phyloP scores from a whole-genome alignment of 495 filamentous ascomycete species.

The Viridothelium virens region DNA sequence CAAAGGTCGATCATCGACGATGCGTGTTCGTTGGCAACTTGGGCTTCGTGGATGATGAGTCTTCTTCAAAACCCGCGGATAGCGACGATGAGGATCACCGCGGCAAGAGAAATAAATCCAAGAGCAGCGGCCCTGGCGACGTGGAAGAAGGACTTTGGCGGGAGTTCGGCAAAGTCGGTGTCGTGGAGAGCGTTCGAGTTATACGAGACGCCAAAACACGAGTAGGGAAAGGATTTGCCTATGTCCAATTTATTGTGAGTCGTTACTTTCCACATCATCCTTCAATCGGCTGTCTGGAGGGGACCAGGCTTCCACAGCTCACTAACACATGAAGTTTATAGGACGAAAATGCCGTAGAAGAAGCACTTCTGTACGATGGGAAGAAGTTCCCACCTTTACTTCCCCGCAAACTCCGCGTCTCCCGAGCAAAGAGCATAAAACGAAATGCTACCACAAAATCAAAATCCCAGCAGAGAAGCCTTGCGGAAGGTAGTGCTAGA shows the following conservation, averaged over 20 bases:
- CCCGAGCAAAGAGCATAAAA: slow-evolving; percentile 67
- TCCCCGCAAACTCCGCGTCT: slow-evolving; percentile 78
- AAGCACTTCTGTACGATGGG: slow-evolving; percentile 72
- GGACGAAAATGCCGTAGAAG: slow-evolving; percentile 79
- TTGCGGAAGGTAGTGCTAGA: slow-evolving; percentile 38
- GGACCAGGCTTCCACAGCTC: slow-evolving; percentile 16
- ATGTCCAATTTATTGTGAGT: slow-evolving; percentile 79
- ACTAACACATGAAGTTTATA: slow-evolving; percentile 26
- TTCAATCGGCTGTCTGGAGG: background rate
- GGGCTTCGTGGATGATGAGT: slow-evolving; percentile 86
- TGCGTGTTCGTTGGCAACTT: slow-evolving; percentile 98
- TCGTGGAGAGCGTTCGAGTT: slow-evolving; percentile 89
- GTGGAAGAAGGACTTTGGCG: slow-evolving; percentile 95
- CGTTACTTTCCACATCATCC: background rate
- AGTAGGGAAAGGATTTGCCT: slow-evolving; percentile 95
- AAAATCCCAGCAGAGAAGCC: background rate
- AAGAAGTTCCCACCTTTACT: slow-evolving; percentile 92
- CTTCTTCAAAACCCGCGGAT: slow-evolving; percentile 41
- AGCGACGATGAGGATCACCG: slow-evolving; percentile 47
- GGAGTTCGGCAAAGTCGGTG: slow-evolving; percentile 69
- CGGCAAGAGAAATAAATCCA: slow-evolving; percentile 51
- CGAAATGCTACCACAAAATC: slow-evolving; percentile 46
- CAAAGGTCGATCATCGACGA: slow-evolving; percentile 68
- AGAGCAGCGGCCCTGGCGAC: slow-evolving; percentile 65
- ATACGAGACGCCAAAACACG: slow-evolving; percentile 80